Percentiles rank a stretch among this genome's conserved stretches.
These are phyloP conservation scores for Neurospora sp. DNA, from an alignment of 495 filamentous ascomycete genomes.

Conservation along the genomic window DNA sequence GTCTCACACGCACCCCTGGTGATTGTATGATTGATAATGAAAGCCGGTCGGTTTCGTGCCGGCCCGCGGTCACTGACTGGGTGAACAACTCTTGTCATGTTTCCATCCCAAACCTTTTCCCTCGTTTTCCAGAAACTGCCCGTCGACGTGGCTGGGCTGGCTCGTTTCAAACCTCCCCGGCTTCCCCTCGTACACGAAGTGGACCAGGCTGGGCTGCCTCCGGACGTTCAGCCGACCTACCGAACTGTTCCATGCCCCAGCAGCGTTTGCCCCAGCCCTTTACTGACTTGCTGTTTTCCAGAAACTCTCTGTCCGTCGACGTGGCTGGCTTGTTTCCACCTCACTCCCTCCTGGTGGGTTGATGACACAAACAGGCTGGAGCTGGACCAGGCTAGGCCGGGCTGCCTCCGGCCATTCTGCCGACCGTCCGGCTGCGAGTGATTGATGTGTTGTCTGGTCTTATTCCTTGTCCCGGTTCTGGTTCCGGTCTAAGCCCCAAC, in stretches of 20 bases:
- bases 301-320: background rate
- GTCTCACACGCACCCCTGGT: background rate
- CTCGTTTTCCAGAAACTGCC: background rate
- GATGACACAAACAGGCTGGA: background rate
- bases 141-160: background rate
- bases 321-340: background rate
- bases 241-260: background rate
- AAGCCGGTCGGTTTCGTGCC: background rate
- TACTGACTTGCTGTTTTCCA: background rate
- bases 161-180: background rate
- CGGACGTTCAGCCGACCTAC: background rate
- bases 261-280: background rate
- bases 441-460: background rate
- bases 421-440: background rate
- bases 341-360: background rate
- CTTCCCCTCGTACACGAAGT: background rate
- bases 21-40: background rate
- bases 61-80: background rate
- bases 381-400: background rate
- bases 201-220: background rate
- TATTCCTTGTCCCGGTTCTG: background rate
- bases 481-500: background rate
- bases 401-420: background rate
- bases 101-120: background rate
- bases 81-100: background rate